A percentile compares a stretch with the other conserved stretches of the same genome.
phyloP scores from a whole-genome alignment of 768 basidiomycete species.

The Xanthoconium stramineum region DNA sequence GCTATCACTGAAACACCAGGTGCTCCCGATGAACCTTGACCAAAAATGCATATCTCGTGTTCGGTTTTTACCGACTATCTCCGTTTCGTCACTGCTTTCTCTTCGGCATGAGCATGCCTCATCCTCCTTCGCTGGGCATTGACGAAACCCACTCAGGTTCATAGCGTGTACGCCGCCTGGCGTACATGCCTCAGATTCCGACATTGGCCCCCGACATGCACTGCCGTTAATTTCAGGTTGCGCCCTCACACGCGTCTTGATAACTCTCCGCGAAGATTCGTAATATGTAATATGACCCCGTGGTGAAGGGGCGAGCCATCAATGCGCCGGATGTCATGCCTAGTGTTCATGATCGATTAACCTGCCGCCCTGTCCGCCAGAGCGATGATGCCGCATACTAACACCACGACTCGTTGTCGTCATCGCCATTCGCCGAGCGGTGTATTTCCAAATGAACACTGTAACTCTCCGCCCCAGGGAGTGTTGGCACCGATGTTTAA shows the following conservation, averaged over 20 bases:
- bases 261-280: conserved; percentile 20
- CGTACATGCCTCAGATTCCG: conserved; percentile 16
- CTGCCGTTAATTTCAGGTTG: conserved; percentile 19
- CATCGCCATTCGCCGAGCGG: conserved; percentile 25
- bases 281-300: conserved; percentile 30
- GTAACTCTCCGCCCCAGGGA: conserved; percentile 14
- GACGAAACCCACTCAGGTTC: conserved; percentile 13
- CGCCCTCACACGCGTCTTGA: conserved; percentile 21
- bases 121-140: conserved; percentile 17
- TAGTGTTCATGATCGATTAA: conserved; percentile 16
- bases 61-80: conserved; percentile 10
- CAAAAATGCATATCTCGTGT: conserved; percentile 1
- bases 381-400: conserved; percentile 24
- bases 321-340: conserved; percentile 21
- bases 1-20: neutral
- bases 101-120: conserved; percentile 21
- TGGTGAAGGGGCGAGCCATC: conserved; percentile 21
- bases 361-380: conserved; percentile 20
- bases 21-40: conserved; percentile 1
- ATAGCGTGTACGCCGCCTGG: conserved; percentile 26
- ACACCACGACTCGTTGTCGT: conserved; percentile 19
- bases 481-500: conserved; percentile 19
- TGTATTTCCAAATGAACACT: conserved; percentile 19
- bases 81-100: neutral
- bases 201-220: conserved; percentile 13